Evolutionary conservation across 192 early-diverging fungal species (phyloP).

Genomic region (Chytriomyces hyalinus): DNA sequence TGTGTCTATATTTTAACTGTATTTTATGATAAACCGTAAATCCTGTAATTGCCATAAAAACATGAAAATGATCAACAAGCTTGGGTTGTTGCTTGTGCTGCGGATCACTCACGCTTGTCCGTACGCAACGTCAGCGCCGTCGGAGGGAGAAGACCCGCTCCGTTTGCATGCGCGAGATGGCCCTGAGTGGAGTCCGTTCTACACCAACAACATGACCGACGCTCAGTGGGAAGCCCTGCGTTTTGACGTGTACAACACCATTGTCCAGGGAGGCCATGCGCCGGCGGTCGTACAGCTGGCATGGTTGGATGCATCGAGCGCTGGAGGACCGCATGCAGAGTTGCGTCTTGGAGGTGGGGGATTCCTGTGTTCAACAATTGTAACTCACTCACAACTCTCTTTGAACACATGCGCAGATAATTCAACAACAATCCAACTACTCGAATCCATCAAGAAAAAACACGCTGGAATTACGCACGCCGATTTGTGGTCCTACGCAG

Average conservation of each 20-base stretch:
- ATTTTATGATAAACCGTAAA: too few relatives aligned
- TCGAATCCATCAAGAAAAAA: background rate
- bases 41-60: too few relatives aligned
- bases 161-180: background rate
- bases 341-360: background rate
- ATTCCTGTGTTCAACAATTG: background rate
- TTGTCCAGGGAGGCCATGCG: background rate
- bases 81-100: too few relatives aligned
- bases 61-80: too few relatives aligned
- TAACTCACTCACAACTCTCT: background rate
- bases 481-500: conserved; percentile 10
- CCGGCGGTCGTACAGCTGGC: background rate
- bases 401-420: background rate
- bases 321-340: background rate
- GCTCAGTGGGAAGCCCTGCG: background rate
- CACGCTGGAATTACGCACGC: background rate
- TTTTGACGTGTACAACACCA: background rate
- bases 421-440: background rate
- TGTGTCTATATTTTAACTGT: too few relatives aligned
- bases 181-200: background rate
- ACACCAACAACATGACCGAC: background rate
- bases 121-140: too few relatives aligned
- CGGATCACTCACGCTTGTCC: too few relatives aligned
- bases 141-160: too few relatives aligned
- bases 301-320: background rate